Evolutionary conservation across 345 rosid genomes (phyloP).

Genomic region (Lepidium africanum): DNA sequence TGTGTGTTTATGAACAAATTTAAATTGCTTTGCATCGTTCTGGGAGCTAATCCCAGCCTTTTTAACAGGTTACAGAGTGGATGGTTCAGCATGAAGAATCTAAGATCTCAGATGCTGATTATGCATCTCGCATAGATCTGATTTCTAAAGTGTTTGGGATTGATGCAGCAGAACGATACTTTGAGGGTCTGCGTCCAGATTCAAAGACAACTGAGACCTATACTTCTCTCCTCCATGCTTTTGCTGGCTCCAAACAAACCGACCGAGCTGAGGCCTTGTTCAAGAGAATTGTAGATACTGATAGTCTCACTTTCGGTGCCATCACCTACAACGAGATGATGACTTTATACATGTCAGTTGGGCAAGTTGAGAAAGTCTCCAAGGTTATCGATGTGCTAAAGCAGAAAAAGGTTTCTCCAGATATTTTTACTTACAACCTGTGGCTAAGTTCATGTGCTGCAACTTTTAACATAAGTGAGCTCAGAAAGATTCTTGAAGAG

Average conservation of each 20-base stretch:
- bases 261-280: constrained; percentile 64
- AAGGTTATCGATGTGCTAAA: constrained; percentile 52
- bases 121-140: constrained; percentile 62
- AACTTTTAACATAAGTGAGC: constrained; percentile 43
- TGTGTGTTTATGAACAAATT: not conserved
- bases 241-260: constrained; percentile 50
- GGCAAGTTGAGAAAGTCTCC: constrained; percentile 70
- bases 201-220: constrained; percentile 72
- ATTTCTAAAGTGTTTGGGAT: constrained; percentile 84
- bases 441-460: constrained; percentile 94
- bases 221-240: constrained; percentile 88
- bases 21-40: not conserved
- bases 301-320: constrained; percentile 44
- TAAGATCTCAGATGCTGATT: constrained; percentile 58
- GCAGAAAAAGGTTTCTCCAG: constrained; percentile 48
- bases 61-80: constrained; percentile 78
- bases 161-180: constrained; percentile 87
- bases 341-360: constrained; percentile 89
- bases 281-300: constrained; percentile 44
- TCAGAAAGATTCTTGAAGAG: constrained; percentile 56
- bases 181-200: constrained; percentile 46
- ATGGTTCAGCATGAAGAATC: constrained; percentile 54
- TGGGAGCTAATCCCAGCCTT: constrained; percentile 3
- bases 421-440: constrained; percentile 78
- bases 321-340: constrained; percentile 84